Conservation (phyloP, 331 rosid genomes). For the Arachis monticola region DNA sequence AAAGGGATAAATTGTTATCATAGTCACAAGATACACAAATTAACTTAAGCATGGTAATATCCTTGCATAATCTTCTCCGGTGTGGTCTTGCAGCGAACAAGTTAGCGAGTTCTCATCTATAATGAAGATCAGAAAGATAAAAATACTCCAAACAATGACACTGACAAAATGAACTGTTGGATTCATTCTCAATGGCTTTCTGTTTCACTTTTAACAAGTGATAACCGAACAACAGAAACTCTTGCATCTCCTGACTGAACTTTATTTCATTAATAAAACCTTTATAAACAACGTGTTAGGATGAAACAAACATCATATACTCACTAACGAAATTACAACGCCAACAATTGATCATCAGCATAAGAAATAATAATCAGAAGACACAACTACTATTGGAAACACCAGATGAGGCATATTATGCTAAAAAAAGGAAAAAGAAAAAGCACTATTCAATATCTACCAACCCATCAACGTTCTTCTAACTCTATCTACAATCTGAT, state of each 20-base stretch:
- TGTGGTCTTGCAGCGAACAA: too few species aligned
- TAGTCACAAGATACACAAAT: too few species aligned
- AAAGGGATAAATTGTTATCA: too few species aligned
- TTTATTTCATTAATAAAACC: background rate
- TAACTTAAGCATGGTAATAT: too few species aligned
- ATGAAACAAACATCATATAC: conserved; percentile 16
- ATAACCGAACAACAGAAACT: background rate
- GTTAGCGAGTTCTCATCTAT: too few species aligned
- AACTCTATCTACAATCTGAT: conserved; percentile 78
- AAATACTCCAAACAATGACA: too few species aligned
- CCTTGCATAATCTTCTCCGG: too few species aligned
- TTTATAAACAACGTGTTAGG: background rate
- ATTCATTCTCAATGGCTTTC: background rate
- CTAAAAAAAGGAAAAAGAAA: background rate
- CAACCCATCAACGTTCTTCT: conserved; percentile 81
- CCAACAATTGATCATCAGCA: background rate
- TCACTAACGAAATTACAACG: background rate
- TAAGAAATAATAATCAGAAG: conserved; percentile 5
- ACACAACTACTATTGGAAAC: background rate
- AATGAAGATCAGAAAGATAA: too few species aligned
- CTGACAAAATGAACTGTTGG: too few species aligned
- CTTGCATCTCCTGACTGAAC: background rate
- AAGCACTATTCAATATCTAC: conserved; percentile 40
- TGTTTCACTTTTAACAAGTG: background rate
- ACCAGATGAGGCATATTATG: background rate